These are phyloP conservation scores for Trebouxia gelatinosa DNA, from an alignment of 163 green algal genomes.

Conservation along the genomic window DNA sequence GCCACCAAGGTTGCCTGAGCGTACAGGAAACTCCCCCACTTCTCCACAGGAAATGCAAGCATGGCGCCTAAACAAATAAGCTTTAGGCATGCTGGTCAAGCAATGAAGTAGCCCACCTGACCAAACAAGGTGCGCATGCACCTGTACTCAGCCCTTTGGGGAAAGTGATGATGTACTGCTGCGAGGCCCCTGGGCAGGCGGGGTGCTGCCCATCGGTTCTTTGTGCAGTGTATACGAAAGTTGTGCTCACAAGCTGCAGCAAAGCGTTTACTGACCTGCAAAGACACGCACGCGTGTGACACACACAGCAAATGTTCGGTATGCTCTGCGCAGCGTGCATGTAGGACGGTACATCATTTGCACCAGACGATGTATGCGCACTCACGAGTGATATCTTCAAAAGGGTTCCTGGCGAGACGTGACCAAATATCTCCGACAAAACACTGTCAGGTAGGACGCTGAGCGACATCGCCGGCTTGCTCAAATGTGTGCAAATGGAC, in stretches of 20 bases:
- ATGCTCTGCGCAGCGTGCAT: background rate
- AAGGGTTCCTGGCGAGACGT: background rate
- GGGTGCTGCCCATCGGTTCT: background rate
- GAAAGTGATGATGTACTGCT: background rate
- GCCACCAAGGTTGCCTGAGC: background rate
- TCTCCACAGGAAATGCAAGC: slow-evolving; percentile 13
- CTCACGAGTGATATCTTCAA: slow-evolving; percentile 8
- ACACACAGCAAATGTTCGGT: background rate
- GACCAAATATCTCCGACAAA: background rate
- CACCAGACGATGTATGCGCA: too few relatives aligned
- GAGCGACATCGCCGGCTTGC: background rate
- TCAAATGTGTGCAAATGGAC: background rate
- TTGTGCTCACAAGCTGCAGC: background rate
- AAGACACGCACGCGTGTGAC: background rate
- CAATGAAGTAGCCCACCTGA: background rate
- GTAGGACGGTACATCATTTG: background rate
- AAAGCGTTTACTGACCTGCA: slow-evolving; percentile 3
- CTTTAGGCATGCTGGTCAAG: background rate
- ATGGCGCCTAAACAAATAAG: slow-evolving; percentile 22
- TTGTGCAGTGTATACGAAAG: background rate
- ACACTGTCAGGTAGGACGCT: background rate
- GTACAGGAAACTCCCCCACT: slow-evolving; percentile 4
- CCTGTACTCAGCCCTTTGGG: background rate
- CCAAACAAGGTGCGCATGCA: background rate
- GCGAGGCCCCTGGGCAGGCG: background rate